A percentile compares a stretch with the other conserved stretches of the same genome.
Evolutionary conservation across 371 early-diverging fungal species (phyloP).

Genomic region (Mortierella sp.): DNA sequence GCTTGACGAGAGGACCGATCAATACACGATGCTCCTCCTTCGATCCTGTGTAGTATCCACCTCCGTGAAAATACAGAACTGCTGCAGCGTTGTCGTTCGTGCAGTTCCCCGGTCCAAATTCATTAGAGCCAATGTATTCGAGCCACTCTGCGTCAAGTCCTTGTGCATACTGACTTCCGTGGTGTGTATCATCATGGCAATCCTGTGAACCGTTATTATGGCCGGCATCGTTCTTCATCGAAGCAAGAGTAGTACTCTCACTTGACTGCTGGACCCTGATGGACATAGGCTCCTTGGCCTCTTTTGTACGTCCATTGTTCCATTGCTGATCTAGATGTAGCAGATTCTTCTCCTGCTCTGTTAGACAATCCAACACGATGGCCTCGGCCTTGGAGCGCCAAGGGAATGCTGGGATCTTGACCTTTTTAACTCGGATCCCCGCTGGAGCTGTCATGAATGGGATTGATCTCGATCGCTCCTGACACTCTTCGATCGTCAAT

Average conservation of each 20-base stretch:
- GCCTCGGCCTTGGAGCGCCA: conserved; percentile 30
- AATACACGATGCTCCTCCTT: conserved; percentile 48
- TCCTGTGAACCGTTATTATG: no score
- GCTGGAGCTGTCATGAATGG: conserved; percentile 47
- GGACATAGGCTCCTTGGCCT: no score
- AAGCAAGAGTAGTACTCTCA: no score
- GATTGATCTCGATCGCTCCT: conserved; percentile 32
- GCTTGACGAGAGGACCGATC: conserved; percentile 44
- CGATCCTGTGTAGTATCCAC: conserved; percentile 46
- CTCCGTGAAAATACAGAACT: conserved; percentile 44
- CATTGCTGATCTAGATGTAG: conserved; percentile 6
- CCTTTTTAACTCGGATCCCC: conserved; percentile 25
- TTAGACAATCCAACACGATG: conserved; percentile 19
- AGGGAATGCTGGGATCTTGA: conserved; percentile 38
- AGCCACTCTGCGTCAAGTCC: conserved; percentile 47
- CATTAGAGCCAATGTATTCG: conserved; percentile 25
- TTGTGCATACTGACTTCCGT: conserved; percentile 31
- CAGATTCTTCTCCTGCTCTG: conserved; percentile 23
- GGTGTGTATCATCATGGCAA: neutral
- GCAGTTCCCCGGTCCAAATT: conserved; percentile 3
- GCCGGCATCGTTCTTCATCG: no score
- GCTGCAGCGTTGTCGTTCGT: conserved; percentile 15
- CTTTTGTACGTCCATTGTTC: neutral
- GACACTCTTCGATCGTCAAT: conserved; percentile 38
- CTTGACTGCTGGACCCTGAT: no score